Base-by-base conservation (phyloP, 352 stramenopile genomes). In the Phytophthora hibernalis region DNA sequence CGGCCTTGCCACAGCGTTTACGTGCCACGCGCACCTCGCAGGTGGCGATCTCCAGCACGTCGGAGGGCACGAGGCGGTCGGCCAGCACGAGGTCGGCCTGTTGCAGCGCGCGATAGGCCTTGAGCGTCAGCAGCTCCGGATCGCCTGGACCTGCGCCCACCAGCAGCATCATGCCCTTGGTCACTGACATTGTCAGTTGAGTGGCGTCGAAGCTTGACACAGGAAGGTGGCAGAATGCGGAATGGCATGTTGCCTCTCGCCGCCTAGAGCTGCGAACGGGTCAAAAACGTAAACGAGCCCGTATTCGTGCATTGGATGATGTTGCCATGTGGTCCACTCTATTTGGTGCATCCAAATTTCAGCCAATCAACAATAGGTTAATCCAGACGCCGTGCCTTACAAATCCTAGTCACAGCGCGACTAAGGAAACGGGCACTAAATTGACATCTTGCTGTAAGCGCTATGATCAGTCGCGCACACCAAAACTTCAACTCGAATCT, bases 1-100 rank as follows among this genome's bases (percentile, higher is more conserved):
- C 95, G 4, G 96, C 95, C 67, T 97, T 98, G 64, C 96, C 96
- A 35, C 96, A 98, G 58, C 90, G 79, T 77, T 99, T 99, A 61
- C 96, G 82, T 4, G 96, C 97, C 22, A 98, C 82, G 53, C 88
- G 91, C 40, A 98, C 79, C 68, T 98, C 87, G 51, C 93, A 95
- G 22, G 74, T 72, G 55, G 97, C 87, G 59, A 99, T 70, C 38
- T 81, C 75, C n/a, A 98, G 72, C 58, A 99, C 96, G 53, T 97
- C 92, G 28, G 77, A 15, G 6, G 91, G 92, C 42, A 99, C 95
- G 3, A 99, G 80, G 15, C 96, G 86, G 80, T 99, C 96, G 6
- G 90, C 78, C 56, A 99, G 90, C n/a, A 99, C 89, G 8, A 99
- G 74, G 13, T 97, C 87, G 2, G 91, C 90, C 28, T 87, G 80